phyloP scores from a whole-genome alignment of 495 filamentous ascomycete genomes.

The Chlorociboria aeruginascens region DNA sequence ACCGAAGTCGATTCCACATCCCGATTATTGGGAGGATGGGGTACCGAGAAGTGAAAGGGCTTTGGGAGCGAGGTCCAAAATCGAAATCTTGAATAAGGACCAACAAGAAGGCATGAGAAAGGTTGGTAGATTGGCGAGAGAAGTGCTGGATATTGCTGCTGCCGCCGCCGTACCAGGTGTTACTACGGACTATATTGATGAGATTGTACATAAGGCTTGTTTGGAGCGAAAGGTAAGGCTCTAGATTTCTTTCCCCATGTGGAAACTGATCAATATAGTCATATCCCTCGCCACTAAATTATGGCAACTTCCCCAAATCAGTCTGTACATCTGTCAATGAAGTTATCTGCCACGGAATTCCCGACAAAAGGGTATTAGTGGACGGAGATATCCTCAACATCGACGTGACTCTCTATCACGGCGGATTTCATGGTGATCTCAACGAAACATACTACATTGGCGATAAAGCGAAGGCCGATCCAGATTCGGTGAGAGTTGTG shows the following conservation, averaged over 20 bases:
- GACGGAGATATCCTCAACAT: slow-evolving; percentile 88
- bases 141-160: slow-evolving; percentile 88
- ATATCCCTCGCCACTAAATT: slow-evolving; percentile 94
- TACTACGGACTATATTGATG: slow-evolving; percentile 93
- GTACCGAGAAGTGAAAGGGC: slow-evolving; percentile 69
- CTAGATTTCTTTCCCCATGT: neutral
- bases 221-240: slow-evolving; percentile 73
- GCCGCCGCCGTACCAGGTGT: slow-evolving; percentile 71
- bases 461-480: slow-evolving; percentile 57
- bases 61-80: slow-evolving; percentile 54
- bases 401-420: slow-evolving; percentile 79
- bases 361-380: slow-evolving; percentile 62
- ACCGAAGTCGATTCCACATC: slow-evolving; percentile 69
- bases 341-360: slow-evolving; percentile 91
- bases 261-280: slow-evolving; percentile 44
- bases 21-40: slow-evolving; percentile 76
- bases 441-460: slow-evolving; percentile 93
- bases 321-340: slow-evolving; percentile 94
- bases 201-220: slow-evolving; percentile 91
- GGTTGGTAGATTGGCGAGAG: slow-evolving; percentile 77
- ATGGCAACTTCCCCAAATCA: slow-evolving; percentile 93
- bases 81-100: slow-evolving; percentile 68
- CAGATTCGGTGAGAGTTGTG: slow-evolving; percentile 73
- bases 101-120: slow-evolving; percentile 75
- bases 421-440: slow-evolving; percentile 76